These are phyloP conservation scores for Pleurotus tuoliensis DNA, from an alignment of 768 basidiomycete species.

Conservation along the genomic window DNA sequence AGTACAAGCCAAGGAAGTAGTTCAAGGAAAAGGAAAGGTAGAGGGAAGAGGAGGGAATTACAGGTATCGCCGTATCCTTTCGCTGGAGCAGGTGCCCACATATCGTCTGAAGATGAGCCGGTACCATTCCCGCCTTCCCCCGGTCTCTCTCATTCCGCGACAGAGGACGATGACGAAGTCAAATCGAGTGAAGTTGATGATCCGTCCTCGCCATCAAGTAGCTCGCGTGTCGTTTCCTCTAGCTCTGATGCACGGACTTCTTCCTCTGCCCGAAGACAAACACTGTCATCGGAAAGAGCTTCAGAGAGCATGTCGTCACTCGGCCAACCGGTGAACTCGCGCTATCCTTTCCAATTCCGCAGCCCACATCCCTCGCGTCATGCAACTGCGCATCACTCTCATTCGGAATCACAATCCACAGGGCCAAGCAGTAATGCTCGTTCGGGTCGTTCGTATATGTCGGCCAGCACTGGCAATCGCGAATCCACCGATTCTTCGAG, in stretches of 20 bases:
- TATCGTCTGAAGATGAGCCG: slow-evolving; percentile 49
- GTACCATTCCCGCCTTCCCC: slow-evolving; percentile 78
- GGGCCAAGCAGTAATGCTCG: slow-evolving; percentile 4
- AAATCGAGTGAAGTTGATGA: slow-evolving; percentile 35
- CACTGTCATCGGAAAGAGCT: slow-evolving; percentile 52
- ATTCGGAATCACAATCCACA: slow-evolving; percentile 5
- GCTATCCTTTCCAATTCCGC: slow-evolving; percentile 69
- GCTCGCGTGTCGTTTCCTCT: slow-evolving; percentile 24
- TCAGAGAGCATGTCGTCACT: slow-evolving; percentile 85
- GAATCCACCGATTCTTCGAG: slow-evolving; percentile 60
- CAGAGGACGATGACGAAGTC: slow-evolving; percentile 22
- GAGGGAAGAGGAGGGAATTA: slow-evolving; percentile 38
- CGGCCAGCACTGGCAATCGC: slow-evolving; percentile 51
- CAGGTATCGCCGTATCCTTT: slow-evolving; percentile 70
- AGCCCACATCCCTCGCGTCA: slow-evolving; percentile 32
- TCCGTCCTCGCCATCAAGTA: slow-evolving; percentile 22
- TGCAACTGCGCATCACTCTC: slow-evolving; percentile 24
- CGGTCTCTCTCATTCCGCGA: slow-evolving; percentile 19
- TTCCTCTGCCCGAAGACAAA: slow-evolving; percentile 36
- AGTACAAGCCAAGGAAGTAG: background rate
- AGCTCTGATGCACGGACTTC: slow-evolving; percentile 28
- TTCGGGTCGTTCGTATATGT: slow-evolving; percentile 30
- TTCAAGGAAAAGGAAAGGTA: background rate
- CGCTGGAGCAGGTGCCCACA: slow-evolving; percentile 53
- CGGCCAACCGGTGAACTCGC: slow-evolving; percentile 68